Conservation (phyloP, 2,329 filamentous ascomycete genomes). For the Amesomyces nigricolor region DNA sequence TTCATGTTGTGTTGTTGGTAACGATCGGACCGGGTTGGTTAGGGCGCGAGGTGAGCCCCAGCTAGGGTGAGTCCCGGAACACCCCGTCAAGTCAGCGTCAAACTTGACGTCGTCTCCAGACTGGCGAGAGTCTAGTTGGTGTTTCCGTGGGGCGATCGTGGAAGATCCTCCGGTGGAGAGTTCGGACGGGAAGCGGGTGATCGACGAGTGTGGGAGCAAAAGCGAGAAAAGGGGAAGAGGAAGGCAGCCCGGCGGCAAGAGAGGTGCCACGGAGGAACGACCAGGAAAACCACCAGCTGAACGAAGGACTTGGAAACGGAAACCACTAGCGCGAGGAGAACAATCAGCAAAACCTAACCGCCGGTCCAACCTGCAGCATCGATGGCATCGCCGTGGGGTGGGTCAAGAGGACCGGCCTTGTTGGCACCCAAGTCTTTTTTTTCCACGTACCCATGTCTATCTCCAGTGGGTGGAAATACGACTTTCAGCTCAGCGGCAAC, state of each 20-base stretch:
- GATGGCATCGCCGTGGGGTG: neutral
- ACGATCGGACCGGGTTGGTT: constrained; percentile 10
- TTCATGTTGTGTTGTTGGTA: constrained; percentile 21
- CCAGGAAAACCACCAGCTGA: neutral
- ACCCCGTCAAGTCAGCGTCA: constrained; percentile 10
- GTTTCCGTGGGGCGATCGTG: neutral
- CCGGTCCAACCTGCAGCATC: neutral
- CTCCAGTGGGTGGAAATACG: neutral
- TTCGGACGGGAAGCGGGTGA: constrained; percentile 3
- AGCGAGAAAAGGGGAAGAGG: neutral
- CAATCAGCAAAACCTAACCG: neutral
- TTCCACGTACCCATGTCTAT: constrained; percentile 7
- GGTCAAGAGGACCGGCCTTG: neutral
- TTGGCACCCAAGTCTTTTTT: neutral
- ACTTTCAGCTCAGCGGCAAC: neutral
- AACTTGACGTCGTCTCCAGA: neutral
- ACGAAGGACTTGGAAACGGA: neutral
- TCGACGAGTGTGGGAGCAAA: constrained; percentile 1
- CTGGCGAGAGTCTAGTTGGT: neutral
- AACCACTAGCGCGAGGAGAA: neutral
- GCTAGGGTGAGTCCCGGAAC: constrained; percentile 14
- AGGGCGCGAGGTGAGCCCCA: neutral
- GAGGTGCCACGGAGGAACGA: neutral
- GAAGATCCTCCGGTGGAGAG: neutral
- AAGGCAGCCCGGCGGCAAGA: neutral